phyloP scores from a whole-genome alignment of 495 filamentous ascomycete genomes.

The Penicillium tannophilum region DNA sequence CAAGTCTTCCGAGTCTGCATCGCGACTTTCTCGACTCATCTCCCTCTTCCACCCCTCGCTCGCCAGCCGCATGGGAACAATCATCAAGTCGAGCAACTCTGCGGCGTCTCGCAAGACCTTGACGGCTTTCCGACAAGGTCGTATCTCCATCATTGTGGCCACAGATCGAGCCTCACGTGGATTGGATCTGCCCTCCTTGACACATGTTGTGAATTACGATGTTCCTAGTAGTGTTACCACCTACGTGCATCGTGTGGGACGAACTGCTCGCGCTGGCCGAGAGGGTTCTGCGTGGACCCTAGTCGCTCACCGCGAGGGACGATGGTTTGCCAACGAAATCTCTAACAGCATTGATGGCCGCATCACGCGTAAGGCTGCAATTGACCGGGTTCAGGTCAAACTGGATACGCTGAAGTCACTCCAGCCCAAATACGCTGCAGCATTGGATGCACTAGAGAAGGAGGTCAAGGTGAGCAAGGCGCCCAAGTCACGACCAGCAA shows the following conservation, averaged over 20 bases:
- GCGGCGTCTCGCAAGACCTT: slow-evolving; percentile 65
- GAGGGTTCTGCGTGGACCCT: slow-evolving; percentile 81
- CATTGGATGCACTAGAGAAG: slow-evolving; percentile 53
- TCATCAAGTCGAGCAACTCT: slow-evolving; percentile 73
- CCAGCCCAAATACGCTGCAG: slow-evolving; percentile 60
- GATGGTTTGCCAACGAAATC: slow-evolving; percentile 86
- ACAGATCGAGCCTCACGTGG: slow-evolving; percentile 92
- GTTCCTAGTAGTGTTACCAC: slow-evolving; percentile 75
- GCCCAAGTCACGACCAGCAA: not conserved
- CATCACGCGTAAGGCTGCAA: slow-evolving; percentile 42
- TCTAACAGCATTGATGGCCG: slow-evolving; percentile 47
- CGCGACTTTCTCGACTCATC: slow-evolving; percentile 79
- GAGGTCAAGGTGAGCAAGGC: slow-evolving; percentile 34
- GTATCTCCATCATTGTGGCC: slow-evolving; percentile 75
- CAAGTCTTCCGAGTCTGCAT: slow-evolving; percentile 80
- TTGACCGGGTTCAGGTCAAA: slow-evolving; percentile 49
- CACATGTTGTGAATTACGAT: slow-evolving; percentile 93
- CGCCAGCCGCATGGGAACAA: slow-evolving; percentile 59
- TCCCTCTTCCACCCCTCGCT: slow-evolving; percentile 63
- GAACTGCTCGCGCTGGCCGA: slow-evolving; percentile 83
- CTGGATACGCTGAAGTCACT: slow-evolving; percentile 46
- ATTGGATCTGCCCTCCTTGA: slow-evolving; percentile 78
- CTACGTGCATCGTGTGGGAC: slow-evolving; percentile 91
- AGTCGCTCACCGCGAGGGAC: slow-evolving; percentile 72
- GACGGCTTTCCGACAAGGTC: slow-evolving; percentile 60